phyloP scores from a whole-genome alignment of 495 filamentous ascomycete genomes.

The Penicillium macrosclerotiorum region DNA sequence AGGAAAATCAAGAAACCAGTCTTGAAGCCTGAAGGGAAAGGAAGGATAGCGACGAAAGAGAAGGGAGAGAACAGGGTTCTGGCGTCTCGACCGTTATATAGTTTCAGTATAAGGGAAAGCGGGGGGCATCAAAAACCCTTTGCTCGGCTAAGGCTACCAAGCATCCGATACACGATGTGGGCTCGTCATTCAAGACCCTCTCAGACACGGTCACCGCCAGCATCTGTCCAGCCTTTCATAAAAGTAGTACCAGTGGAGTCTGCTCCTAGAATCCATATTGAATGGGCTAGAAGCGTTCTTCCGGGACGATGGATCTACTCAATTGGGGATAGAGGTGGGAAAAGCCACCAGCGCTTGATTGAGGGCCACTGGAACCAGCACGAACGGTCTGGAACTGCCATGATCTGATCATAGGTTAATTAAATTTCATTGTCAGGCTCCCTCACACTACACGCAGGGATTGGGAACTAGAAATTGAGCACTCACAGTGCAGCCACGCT shows the following conservation, averaged over 20 bases:
- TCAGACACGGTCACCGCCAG: background rate
- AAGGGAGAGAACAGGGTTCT: background rate
- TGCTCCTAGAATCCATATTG: conserved; percentile 4
- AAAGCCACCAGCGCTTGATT: too few species aligned
- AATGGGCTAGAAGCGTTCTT: background rate
- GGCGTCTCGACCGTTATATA: conserved; percentile 18
- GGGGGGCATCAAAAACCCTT: conserved; percentile 6
- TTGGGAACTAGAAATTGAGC: conserved; percentile 1
- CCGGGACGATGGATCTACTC: background rate
- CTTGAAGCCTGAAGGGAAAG: conserved; percentile 20
- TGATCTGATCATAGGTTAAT: conserved; percentile 7
- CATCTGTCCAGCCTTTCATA: conserved; percentile 3
- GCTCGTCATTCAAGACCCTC: conserved; percentile 6
- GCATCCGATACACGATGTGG: conserved; percentile 16
- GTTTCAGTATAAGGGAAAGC: background rate
- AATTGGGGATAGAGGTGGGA: background rate
- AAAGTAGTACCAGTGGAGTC: conserved; percentile 3
- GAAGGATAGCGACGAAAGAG: conserved; percentile 8
- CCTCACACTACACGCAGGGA: too few species aligned
- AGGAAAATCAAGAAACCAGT: conserved; percentile 26
- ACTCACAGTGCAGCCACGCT: background rate
- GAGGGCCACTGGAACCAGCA: conserved; percentile 9
- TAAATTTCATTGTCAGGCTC: conserved; percentile 2
- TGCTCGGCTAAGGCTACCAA: conserved; percentile 6
- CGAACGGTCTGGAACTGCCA: conserved; percentile 7